Evolutionary conservation across 1,139 yeast genomes (phyloP).

Genomic region (Yamadazyma spencermartinsiae): DNA sequence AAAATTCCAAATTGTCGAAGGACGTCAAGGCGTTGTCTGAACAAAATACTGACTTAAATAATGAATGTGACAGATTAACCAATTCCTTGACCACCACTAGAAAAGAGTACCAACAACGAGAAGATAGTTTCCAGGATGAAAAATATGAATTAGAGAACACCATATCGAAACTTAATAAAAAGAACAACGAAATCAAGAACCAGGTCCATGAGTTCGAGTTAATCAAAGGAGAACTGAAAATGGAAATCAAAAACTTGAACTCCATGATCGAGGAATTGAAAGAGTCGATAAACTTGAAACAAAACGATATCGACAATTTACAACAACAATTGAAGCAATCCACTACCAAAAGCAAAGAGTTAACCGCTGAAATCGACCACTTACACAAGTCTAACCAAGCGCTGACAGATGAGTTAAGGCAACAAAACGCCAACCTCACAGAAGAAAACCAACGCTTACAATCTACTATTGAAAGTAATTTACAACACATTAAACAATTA

Average conservation of each 20-base stretch:
- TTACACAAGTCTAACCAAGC: slow-evolving; percentile 14
- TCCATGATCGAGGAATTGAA: slow-evolving; percentile 50
- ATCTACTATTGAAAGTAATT: slow-evolving; percentile 5
- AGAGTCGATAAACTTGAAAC: slow-evolving; percentile 28
- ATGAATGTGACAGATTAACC: slow-evolving; percentile 66
- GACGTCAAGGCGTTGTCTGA: slow-evolving; percentile 35
- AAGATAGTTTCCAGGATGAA: slow-evolving; percentile 46
- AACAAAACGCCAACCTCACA: slow-evolving; percentile 15
- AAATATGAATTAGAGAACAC: slow-evolving; percentile 45
- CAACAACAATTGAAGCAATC: slow-evolving; percentile 14
- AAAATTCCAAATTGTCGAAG: slow-evolving; percentile 12
- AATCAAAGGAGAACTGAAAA: slow-evolving; percentile 46
- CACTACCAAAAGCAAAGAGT: slow-evolving; percentile 1
- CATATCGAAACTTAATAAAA: slow-evolving; percentile 32
- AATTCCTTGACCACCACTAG: slow-evolving; percentile 48
- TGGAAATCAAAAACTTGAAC: slow-evolving; percentile 43
- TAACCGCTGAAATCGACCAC: slow-evolving; percentile 20
- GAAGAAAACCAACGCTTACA: slow-evolving; percentile 12
- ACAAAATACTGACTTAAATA: slow-evolving; percentile 57
- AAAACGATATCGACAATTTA: slow-evolving; percentile 12
- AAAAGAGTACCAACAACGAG: slow-evolving; percentile 44
- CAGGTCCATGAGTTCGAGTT: slow-evolving; percentile 49
- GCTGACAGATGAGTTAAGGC: slow-evolving; percentile 17
- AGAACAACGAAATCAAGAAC: slow-evolving; percentile 39
- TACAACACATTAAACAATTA: slow-evolving; percentile 16